Base-by-base conservation (phyloP, 768 basidiomycete genomes). In the Podaxis sp. region DNA sequence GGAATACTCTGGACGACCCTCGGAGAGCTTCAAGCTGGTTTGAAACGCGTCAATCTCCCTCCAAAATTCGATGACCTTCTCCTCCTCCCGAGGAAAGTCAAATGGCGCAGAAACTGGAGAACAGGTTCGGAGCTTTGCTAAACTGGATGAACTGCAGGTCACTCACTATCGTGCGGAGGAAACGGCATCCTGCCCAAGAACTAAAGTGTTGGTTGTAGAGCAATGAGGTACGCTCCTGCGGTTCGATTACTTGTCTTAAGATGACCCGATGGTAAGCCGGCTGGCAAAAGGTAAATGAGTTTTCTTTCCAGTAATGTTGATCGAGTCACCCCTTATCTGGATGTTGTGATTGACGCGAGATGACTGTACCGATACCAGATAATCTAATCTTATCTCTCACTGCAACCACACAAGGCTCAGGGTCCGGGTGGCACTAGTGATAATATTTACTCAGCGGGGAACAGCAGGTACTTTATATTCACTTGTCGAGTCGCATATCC, bases 1-100 rank as follows among this genome's bases (percentile, higher is more conserved):
- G 24, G 94, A 87, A 74, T 82, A 99, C 70, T 92, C 88, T 17
- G 95, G 94, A 41, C 88, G 83, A 2, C 95, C 95, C 71, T 96
- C 90, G 0, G 93, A 94, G 51, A 96, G 87, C 77, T 94, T 94
- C 68, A 98, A 76, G 67, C 91, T 93, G 6, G 96, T 98, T 71
- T 90, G 86, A 77, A 99, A 99, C 64, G 97, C 97, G 79, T 98
- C 94, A 73, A 99, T 99, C 73, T 96, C 94, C 67, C 85, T 82
- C 96, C 96, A 98, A 77, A 86, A 98, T 56, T 82, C 80, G 65
- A 97, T 78, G 59, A 97, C 93, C 69, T 94, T 94, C 72, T 91
- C 88, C 73, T 96, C 94, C 75, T 94, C 94, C 75, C 86, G 86
- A 19, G 94, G 79, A 72, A 95, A 96, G 74, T 87, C 87, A 75